phyloP scores from a whole-genome alignment of 257 asterid species.

The Cinchona pubescens region DNA sequence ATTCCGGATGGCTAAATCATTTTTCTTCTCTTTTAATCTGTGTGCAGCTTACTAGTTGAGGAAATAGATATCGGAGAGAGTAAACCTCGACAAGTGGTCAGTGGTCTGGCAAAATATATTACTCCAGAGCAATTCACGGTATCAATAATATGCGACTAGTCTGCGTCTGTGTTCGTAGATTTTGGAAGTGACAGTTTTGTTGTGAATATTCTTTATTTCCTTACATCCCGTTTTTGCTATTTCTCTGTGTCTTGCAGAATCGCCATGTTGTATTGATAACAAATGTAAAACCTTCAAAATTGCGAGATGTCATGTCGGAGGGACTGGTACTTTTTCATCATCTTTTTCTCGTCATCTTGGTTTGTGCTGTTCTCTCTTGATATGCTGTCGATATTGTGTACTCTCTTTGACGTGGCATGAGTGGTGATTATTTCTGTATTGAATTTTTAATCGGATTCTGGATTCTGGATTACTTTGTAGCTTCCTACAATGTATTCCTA shows the following conservation, averaged over 20 bases:
- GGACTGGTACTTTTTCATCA: constrained; percentile 69
- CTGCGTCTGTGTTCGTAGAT: neutral
- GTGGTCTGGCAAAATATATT: constrained; percentile 88
- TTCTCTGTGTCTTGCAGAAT: constrained; percentile 50
- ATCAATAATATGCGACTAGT: constrained; percentile 21
- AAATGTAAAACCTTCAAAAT: constrained; percentile 90
- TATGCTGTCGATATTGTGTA: neutral
- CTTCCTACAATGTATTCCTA: constrained; percentile 10
- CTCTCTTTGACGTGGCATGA: constrained; percentile 4
- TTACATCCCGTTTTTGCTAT: constrained; percentile 13
- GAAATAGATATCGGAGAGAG: constrained; percentile 96
- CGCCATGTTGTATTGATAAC: constrained; percentile 81
- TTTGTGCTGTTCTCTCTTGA: neutral
- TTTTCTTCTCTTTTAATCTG: constrained; percentile 18
- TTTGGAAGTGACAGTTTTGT: constrained; percentile 19
- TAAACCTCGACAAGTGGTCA: constrained; percentile 88
- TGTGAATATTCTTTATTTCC: constrained; percentile 13
- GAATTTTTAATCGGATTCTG: neutral
- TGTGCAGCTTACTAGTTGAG: constrained; percentile 85
- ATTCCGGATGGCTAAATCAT: neutral
- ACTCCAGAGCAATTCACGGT: constrained; percentile 86
- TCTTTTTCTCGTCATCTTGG: constrained; percentile 2
- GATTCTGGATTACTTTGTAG: neutral
- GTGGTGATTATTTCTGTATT: neutral
- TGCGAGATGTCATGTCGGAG: constrained; percentile 90